Evolutionary conservation across 768 basidiomycete genomes (phyloP).

Genomic region (Trametes cinnabarina): DNA sequence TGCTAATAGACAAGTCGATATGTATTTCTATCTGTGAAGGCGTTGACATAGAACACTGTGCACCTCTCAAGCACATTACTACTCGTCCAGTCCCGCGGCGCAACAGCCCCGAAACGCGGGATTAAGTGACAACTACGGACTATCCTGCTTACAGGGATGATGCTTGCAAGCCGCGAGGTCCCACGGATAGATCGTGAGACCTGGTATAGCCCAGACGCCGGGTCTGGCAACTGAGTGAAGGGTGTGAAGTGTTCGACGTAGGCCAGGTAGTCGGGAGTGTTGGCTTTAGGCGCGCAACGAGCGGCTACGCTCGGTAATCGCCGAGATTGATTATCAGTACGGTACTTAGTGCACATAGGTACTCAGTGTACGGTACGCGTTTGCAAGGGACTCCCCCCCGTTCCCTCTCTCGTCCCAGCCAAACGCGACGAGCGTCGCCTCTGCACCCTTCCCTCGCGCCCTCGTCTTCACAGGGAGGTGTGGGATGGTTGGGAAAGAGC

Average conservation of each 20-base stretch:
- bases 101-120: slow-evolving; percentile 31
- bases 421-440: no score
- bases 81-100: slow-evolving; percentile 30
- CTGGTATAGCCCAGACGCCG: slow-evolving; percentile 25
- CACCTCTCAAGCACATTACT: slow-evolving; percentile 32
- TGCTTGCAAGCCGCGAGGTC: slow-evolving; percentile 12
- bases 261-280: slow-evolving; percentile 23
- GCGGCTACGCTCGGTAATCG: no score
- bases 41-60: slow-evolving; percentile 31
- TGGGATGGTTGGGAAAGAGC: no score
- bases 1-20: no score
- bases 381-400: no score
- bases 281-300: no score
- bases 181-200: slow-evolving; percentile 10
- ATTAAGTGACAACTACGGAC: slow-evolving; percentile 30
- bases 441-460: no score
- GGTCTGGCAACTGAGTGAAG: slow-evolving; percentile 20
- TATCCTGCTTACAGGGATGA: slow-evolving; percentile 27
- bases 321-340: no score
- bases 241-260: slow-evolving; percentile 33
- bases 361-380: no score
- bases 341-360: no score
- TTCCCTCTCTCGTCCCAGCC: no score
- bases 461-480: no score
- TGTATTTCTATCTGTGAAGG: slow-evolving; percentile 31